phyloP scores from a whole-genome alignment of 257 asterid species.

The Salvia rosmarinus region DNA sequence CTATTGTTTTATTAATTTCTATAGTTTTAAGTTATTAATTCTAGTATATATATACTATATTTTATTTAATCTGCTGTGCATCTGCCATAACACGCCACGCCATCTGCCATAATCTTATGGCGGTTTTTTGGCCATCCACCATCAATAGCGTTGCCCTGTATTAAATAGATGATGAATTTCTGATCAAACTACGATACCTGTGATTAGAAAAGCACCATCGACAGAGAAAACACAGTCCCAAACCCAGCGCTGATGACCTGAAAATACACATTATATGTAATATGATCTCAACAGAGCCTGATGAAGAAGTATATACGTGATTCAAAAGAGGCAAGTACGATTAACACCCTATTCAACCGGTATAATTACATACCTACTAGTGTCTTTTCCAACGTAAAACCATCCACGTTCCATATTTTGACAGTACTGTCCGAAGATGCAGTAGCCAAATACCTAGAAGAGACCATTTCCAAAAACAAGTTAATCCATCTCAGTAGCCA shows the following conservation, averaged over 20 bases:
- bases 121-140: too few species aligned
- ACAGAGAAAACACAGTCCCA: constrained; percentile 99
- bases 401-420: constrained; percentile 95
- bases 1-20: too few species aligned
- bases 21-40: too few species aligned
- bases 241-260: constrained; percentile 98
- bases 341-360: background rate
- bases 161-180: background rate
- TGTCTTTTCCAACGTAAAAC: constrained; percentile 88
- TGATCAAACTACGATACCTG: constrained; percentile 52
- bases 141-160: too few species aligned
- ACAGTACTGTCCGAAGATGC: constrained; percentile 94
- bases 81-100: too few species aligned
- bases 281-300: constrained; percentile 19
- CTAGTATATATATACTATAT: too few species aligned
- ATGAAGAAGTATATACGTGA: constrained; percentile 5
- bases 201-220: constrained; percentile 90
- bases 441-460: constrained; percentile 79
- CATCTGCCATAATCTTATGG: too few species aligned
- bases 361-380: constrained; percentile 54
- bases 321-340: constrained; percentile 1
- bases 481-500: background rate
- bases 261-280: constrained; percentile 11
- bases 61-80: too few species aligned
- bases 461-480: background rate